Base-by-base conservation (phyloP, 106 monocot species). In the Dioscorea zingiberensis region DNA sequence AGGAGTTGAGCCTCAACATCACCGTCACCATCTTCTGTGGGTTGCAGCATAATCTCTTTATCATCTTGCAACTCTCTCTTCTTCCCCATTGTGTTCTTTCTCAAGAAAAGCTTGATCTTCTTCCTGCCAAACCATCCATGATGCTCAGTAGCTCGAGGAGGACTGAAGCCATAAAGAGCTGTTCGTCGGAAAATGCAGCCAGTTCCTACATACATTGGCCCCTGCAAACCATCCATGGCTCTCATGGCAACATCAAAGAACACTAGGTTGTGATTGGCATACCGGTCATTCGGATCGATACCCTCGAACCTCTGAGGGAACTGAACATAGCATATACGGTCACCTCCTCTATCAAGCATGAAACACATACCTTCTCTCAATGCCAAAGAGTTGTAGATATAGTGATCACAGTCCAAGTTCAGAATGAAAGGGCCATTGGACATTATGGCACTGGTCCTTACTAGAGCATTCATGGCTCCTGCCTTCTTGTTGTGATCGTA, bases 401-500 rank as follows among this genome's bases (percentile, higher is more conserved):
- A 98, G 75, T 98, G 97, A 71, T 98, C 97, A 38, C 97, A 98
- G 68, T 98, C 97, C 0, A 98, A 64, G 59, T 98, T 98, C 1
- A 98, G 81, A 19, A 98, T 87, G 77, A 98, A 98, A 0, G 98
- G 98, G 7, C 92, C 98, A 16, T 93, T 98, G 7, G 98, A 98
- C 98, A 98, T 98, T 25, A 98, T 82, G 0, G 92, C 98, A 26
- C 92, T 89, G 10, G 93, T 84, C 26, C 98, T 55, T 5, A 98
- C 98, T 1, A 98, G 68, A 23, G 92, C 86, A 57, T 98, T 98
- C 97, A 98, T 98, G 21, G 97, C 97, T 0, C 97, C 97, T 0
- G 98, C 98, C 64, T 98, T 93, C 83, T 98, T 98, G 89, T 98
- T 98, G 80, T 98, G 98, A 66, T 93, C 93, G 22, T 93, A 98